Base-by-base conservation (phyloP, 805 yeast genomes). In the Monosporozyma servazzii region DNA sequence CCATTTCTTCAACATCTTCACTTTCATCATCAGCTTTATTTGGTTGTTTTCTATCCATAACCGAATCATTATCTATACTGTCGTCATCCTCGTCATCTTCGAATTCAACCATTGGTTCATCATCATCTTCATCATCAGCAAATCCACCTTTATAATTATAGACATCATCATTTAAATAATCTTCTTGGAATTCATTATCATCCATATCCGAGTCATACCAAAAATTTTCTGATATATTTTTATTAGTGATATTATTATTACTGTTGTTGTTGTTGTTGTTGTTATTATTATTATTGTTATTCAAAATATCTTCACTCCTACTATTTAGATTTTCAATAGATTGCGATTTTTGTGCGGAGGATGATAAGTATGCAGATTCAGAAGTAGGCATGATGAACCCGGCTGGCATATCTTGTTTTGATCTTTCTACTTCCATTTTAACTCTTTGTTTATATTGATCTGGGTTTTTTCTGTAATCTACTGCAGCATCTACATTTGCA, bases 401-500 rank as follows among this genome's bases (percentile, higher is more conserved):
- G 44, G 76, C 80, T 25, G 98, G 98, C 47, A 90, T 88, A 67
- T 88, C 93, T 52, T 79, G 78, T 64, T 85, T 86, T 41, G 95
- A 85, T 60, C 85, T 75, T 64, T 84, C 88, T 30, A 89, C 96
- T 61, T 88, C 96, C 61, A 82, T 79, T 54, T 79, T 75, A 5
- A 89, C 95, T 63, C 80, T 80, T 61, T 77, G 81, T 66, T 80
- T 79, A 71, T 88, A 91, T 45, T 79, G 82, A 25, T 82, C 88
- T 29, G 84, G 83, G 67, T 85, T 80, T 62, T 86, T 88, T 62
- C 96, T 77, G 79, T 88, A 89, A 60, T 86, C 87, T 44, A 89
- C 88, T 18, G 96, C 86, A 17, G 98, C 98, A 68, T 91, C 98
- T 48, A 91, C 90, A 68, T 91, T 91, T 5, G 98, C 98, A 6